Base-by-base conservation (phyloP, 345 rosid genomes). In the Citrus glauca region DNA sequence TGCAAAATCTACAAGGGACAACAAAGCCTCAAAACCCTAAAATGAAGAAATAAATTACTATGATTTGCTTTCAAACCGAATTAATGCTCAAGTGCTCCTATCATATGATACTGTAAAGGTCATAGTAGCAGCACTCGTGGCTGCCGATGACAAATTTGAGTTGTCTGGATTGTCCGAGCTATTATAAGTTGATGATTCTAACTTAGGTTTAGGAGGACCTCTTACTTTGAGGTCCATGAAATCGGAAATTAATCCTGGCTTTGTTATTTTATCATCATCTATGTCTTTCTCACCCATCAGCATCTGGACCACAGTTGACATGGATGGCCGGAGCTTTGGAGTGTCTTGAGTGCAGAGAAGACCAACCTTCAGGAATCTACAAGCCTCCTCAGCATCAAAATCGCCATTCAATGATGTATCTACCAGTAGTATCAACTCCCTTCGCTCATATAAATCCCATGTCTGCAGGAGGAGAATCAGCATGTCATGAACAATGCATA, bases 141-240 rank as follows among this genome's bases (percentile, higher is more conserved):
- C 80, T 77, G 78, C 89, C 13, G 85, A 91, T 69, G 91, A 84
- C 67, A 82, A 19, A 77, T 78, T 82, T 7, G 94, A 89, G 84
- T 71, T 85, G 48, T 84, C 92, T 68, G 28, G 80, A 65, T 78
- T 83, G 55, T 90, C 91, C 5, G 91, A 75, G 65, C 86, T 73
- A 66, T 74, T 80, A 13, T 79, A 84, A 25, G 93, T 81, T 59
- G 92, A 82, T 45, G 71, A 68, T 80, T 70, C 78, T 50, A 73
- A 6, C 56, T 63, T 76, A 66, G 79, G 27, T 40, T 81, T 78
- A 5, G 72, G 72, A 2, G 88, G 81, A 69, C 67, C 84, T 82
- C 85, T 85, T 57, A 91, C 89, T 88, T 89, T 90, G 80, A 93
- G 83, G 81, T 93, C 97, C 97, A 90, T 89, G 83, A 93, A 89